Percentiles rank a stretch among this genome's conserved stretches.
phyloP scores from a whole-genome alignment of 2,329 filamentous ascomycete genomes.

The Penicillium brasilianum region DNA sequence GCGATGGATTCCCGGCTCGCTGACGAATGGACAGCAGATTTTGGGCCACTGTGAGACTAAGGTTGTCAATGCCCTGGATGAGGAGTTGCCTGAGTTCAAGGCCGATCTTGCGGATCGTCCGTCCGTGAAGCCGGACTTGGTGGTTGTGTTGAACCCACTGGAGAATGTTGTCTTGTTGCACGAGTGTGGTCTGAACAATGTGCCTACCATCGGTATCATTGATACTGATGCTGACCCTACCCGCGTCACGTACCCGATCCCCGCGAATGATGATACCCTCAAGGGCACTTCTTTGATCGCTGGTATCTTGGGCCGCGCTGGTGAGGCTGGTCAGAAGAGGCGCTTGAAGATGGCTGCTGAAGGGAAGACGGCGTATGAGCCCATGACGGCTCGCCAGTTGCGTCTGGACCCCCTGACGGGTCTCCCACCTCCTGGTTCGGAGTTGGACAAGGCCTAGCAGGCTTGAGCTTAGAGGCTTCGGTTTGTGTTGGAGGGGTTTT shows the following conservation, averaged over 20 bases:
- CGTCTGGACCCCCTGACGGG: slow-evolving; percentile 35
- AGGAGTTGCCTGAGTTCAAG: slow-evolving; percentile 67
- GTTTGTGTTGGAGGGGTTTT: slow-evolving; percentile 1
- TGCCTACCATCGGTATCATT: slow-evolving; percentile 92
- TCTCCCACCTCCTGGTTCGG: slow-evolving; percentile 12
- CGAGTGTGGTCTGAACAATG: slow-evolving; percentile 84
- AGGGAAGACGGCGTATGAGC: slow-evolving; percentile 66
- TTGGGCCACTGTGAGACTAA: slow-evolving; percentile 71
- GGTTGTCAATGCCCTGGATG: slow-evolving; percentile 78
- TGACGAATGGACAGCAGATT: slow-evolving; percentile 93
- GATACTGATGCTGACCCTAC: slow-evolving; percentile 93
- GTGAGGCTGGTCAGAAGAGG: slow-evolving; percentile 73
- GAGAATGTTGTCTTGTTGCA: slow-evolving; percentile 91
- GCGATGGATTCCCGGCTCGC: slow-evolving; percentile 87
- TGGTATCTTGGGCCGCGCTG: slow-evolving; percentile 83
- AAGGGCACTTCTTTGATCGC: slow-evolving; percentile 81
- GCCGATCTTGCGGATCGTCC: slow-evolving; percentile 66
- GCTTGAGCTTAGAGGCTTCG: background rate
- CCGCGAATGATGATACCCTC: slow-evolving; percentile 94
- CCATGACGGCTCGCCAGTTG: slow-evolving; percentile 31
- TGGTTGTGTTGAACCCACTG: slow-evolving; percentile 87
- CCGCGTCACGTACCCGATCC: slow-evolving; percentile 95
- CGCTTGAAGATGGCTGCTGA: slow-evolving; percentile 66
- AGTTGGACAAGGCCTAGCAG: slow-evolving; percentile 19
- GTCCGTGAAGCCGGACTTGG: slow-evolving; percentile 82